Evolutionary conservation across 371 early-diverging fungal species (phyloP), one percentile per base, ranked within the genome.

Genomic region (Saksenaea oblongispora): DNA sequence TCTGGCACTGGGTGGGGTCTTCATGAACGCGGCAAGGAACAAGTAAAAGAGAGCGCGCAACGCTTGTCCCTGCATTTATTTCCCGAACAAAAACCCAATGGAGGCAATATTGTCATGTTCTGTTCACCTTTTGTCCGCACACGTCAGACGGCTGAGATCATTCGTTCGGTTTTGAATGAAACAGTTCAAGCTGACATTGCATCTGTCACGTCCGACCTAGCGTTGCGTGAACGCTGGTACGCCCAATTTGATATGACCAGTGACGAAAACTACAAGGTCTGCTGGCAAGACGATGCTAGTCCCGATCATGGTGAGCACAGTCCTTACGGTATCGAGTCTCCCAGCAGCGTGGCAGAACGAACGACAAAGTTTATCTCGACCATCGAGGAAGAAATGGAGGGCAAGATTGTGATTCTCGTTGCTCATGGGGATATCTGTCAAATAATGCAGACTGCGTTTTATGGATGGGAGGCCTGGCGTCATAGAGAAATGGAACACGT

Each of bases 401-500:
- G 66, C 24, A 73, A 76, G 61, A 68, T 60, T 18, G 69, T 82
- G 10, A 68, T 82, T 14, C 65, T 82, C 26, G 78, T 82, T 0
- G 74, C 76, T 15, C 83, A 82, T 61, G 83, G 83, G 10, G 83
- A 82, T 61, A 67, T 79, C 17, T 74, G 74, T 57, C 83, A 82
- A 58, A 79, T 79, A 37, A 67, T 76, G 57, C 61, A 70, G 37
- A 73, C 78, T 17, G 76, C 75, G 1, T 79, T 79, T 36, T 61
- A 63, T 22, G 55, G 62, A 1, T 70, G 64, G 15, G 79, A 79
- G 9, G 66, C 79, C 0, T 82, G 77, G 77, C 67, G 70, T 15
- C 83, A 82, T 34, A 71, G 83, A 58, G 61, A 75, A 36, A 44
- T 82, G 34, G 28, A 71, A 42, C 83, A 82, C 65, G 74, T 82